Base-by-base conservation (phyloP, 2,329 filamentous ascomycete species). In the Monosporascus sp. region DNA sequence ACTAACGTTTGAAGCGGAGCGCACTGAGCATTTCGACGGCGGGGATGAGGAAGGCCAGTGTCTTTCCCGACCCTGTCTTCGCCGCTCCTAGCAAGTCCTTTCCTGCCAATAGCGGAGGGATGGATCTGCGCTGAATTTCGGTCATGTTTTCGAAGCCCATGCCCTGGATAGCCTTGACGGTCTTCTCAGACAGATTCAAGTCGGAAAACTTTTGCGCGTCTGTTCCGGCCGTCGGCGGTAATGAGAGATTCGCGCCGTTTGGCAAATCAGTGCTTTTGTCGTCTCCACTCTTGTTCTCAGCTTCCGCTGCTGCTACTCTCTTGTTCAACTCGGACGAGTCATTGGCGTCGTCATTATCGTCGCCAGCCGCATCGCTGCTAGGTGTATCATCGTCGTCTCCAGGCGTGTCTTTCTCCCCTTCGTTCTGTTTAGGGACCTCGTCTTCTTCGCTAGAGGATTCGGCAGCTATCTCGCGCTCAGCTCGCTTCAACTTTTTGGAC, bases 141-240 rank as follows among this genome's bases (percentile, higher is more conserved):
- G 94, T 97, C 92, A 99, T 97, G 47, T 81, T 92, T 65, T 88
- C 86, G 68, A 97, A 97, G 15, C 89, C 89, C 93, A 99, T 97
- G 58, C 88, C 89, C 53, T 85, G 74, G 62, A 97, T 91, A 8
- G 91, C 92, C 73, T 88, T 84, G 80, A 92, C 88, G 0, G 91
- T 97, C 72, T 89, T 91, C 24, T 92, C 88, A 1, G 90, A 94
- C 11, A 99, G 80, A 51, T 89, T 89, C 58, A 99, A 77, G 60
- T 97, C 88, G 37, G 83, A 74, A 67, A 97, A 96, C 49, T 84
- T 83, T 64, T 86, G 77, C 22, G 86, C 84, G 52, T 87, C 81
- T 48, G 72, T 75, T 50, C 81, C 81, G 31, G 82, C 78, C 31
- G 77, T 77, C 2, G 85, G 72, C 37, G 75, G 75, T 37, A 82